phyloP scores from a whole-genome alignment of 2,329 filamentous ascomycete species.

The Pseudogymnoascus sp. region DNA sequence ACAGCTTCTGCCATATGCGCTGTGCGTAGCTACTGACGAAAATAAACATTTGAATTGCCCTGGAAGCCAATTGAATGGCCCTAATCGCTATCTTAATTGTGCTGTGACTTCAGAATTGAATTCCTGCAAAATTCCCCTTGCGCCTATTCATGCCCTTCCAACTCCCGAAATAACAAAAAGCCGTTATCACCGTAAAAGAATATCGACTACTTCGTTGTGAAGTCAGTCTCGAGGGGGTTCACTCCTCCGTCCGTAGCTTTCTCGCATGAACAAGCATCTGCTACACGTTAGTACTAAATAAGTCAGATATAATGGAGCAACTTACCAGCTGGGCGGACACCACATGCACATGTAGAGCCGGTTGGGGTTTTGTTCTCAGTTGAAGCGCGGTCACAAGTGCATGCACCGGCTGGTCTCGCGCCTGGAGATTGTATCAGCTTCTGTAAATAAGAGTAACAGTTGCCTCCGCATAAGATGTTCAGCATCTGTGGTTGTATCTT shows the following conservation, averaged over 20 bases:
- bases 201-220: slow-evolving; percentile 56
- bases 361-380: slow-evolving; percentile 59
- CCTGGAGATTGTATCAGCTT: slow-evolving; percentile 32
- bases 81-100: slow-evolving; percentile 6
- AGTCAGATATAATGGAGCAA: slow-evolving; percentile 16
- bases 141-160: neutral
- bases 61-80: neutral
- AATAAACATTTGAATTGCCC: neutral
- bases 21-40: neutral
- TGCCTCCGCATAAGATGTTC: neutral
- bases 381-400: slow-evolving; percentile 68
- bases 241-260: slow-evolving; percentile 57
- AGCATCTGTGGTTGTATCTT: neutral
- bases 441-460: neutral
- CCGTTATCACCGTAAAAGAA: neutral
- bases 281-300: slow-evolving; percentile 15
- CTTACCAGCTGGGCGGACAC: slow-evolving; percentile 63
- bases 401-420: slow-evolving; percentile 69
- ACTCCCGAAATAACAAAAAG: neutral
- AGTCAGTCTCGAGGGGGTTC: slow-evolving; percentile 72
- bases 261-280: slow-evolving; percentile 75
- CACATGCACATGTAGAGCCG: slow-evolving; percentile 67
- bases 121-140: neutral
- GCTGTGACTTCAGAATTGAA: neutral
- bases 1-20: neutral